Conservation (phyloP, 1,284 basidiomycete species). For the Pseudomicrostroma phylloplanum region DNA sequence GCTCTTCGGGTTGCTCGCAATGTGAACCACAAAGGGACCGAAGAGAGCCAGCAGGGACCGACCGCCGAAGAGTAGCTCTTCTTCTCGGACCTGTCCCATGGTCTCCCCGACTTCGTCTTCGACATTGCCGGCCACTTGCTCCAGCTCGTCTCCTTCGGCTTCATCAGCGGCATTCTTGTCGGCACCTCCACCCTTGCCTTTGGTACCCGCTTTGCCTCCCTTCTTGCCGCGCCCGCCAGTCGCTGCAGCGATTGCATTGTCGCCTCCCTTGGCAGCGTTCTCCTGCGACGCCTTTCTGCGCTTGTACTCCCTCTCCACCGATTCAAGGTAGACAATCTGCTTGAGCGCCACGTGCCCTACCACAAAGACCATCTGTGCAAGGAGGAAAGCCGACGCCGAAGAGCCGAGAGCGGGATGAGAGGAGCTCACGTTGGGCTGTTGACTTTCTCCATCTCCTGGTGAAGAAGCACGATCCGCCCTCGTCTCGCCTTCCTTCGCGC, state of each 20-base stretch:
- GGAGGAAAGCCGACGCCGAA: conserved; percentile 60
- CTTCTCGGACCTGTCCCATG: conserved; percentile 74
- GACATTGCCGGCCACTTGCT: conserved; percentile 93
- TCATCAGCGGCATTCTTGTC: conserved; percentile 52
- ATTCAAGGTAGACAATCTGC: conserved; percentile 90
- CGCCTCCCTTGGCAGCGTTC: conserved; percentile 49
- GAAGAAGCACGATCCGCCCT: neutral
- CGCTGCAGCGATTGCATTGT: neutral
- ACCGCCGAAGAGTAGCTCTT: conserved; percentile 73
- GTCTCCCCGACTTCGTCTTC: conserved; percentile 97
- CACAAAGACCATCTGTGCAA: conserved; percentile 85
- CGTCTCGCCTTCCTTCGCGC: conserved; percentile 13
- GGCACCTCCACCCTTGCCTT: conserved; percentile 47
- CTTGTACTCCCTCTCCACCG: conserved; percentile 96
- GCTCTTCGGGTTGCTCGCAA: conserved; percentile 63
- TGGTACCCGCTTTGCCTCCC: conserved; percentile 32
- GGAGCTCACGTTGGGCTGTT: neutral
- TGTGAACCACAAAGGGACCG: conserved; percentile 80
- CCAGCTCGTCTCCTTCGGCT: conserved; percentile 64
- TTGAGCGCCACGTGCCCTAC: conserved; percentile 96
- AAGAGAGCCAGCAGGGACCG: conserved; percentile 78
- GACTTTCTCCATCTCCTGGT: neutral
- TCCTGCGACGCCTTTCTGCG: conserved; percentile 83
- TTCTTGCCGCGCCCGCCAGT: neutral
- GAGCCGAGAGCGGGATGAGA: neutral